These are phyloP conservation scores for Penicillium egyptiacum DNA, from an alignment of 495 filamentous ascomycete species.

Conservation along the genomic window DNA sequence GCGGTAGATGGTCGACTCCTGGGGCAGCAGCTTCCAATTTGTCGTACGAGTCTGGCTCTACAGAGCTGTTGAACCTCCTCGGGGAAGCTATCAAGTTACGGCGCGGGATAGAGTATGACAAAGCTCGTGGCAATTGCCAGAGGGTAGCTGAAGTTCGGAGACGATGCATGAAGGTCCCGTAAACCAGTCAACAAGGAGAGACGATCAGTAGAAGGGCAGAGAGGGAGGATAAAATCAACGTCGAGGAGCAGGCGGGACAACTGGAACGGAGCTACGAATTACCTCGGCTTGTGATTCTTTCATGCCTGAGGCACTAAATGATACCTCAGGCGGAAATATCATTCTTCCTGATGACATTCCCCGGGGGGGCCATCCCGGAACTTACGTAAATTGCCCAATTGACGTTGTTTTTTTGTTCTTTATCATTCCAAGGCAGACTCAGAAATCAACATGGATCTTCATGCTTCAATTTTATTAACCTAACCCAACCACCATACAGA, in stretches of 20 bases:
- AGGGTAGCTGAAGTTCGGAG: slow-evolving; percentile 4
- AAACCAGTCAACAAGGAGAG: background rate
- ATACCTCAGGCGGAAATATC: background rate
- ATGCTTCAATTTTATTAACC: background rate
- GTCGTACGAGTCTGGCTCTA: background rate
- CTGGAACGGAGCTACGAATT: background rate
- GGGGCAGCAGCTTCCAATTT: background rate
- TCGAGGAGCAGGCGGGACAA: background rate
- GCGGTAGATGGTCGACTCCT: background rate
- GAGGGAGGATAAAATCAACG: background rate
- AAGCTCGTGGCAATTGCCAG: slow-evolving; percentile 12
- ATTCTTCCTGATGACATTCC: background rate
- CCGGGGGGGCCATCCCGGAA: background rate
- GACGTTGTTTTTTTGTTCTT: background rate
- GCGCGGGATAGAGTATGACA: slow-evolving; percentile 3
- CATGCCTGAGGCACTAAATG: background rate
- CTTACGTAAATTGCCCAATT: slow-evolving; percentile 6
- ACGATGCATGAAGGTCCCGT: slow-evolving; percentile 13
- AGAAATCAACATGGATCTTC: background rate
- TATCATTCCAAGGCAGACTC: background rate
- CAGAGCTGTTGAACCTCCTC: background rate
- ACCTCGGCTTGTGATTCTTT: slow-evolving; percentile 2
- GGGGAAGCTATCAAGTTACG: slow-evolving; percentile 15
- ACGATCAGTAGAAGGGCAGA: background rate
- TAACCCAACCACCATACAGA: background rate